Base-by-base conservation (phyloP, 441 rosid genomes). In the Biscutella laevigata region DNA sequence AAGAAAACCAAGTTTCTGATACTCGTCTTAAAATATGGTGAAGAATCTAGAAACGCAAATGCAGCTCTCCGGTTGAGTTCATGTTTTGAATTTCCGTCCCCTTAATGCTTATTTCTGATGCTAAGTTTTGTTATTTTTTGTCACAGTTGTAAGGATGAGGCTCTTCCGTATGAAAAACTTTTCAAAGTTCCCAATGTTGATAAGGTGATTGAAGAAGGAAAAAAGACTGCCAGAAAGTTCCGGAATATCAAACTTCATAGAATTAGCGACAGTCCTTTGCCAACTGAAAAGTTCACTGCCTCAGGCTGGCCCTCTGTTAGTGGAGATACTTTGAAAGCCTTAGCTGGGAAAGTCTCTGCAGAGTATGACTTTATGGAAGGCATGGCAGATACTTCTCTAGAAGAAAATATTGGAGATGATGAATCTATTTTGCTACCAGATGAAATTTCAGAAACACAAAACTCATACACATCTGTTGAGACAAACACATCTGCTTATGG, bases 301-400 rank as follows among this genome's bases (percentile, higher is more conserved):
- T 70, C 76, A 28, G 98, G 96, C 63, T 79, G 83, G 86, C 98
- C 98, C 24, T 85, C 96, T 7, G 76, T 88, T 59, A 70, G 94
- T 40, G 94, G 88, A 43, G 80, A 57, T 50, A 87, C 88, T 69
- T 77, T 91, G 67, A 91, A 88, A 67, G 67, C 57, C 63, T 72
- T 85, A 55, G 94, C 86, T 42, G 83, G 88, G 62, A 85, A 80
- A 69, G 88, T 91, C 58, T 83, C 91, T 64, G 82, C 81, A 32
- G 86, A 73, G 33, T 81, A 77, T 62, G 74, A 81, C 62, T 71
- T 74, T 46, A 30, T 34, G 1, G 71, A 76, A 37, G 72, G 63
- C 53, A 19, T 61, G 50, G 28, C 45, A 58, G 77, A 71, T 58
- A 47, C 57, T 32, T 69, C 60, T 29, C 51, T 53, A 16, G 83